These are phyloP conservation scores for Silene uniflora DNA, from an alignment of 148 eudicot species.

Conservation along the genomic window DNA sequence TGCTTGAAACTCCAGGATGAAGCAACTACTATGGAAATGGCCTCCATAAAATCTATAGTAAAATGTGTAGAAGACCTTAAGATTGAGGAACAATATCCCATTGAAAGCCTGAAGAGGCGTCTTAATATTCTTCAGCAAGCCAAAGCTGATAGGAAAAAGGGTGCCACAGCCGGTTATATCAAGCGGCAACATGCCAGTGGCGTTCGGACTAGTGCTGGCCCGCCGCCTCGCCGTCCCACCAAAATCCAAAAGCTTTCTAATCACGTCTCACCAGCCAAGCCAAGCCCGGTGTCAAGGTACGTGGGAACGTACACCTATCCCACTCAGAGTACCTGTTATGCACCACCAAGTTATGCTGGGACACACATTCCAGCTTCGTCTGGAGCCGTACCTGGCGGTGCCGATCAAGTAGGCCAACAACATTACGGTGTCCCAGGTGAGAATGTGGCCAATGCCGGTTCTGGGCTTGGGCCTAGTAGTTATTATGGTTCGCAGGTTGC, in stretches of 20 bases:
- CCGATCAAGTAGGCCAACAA: background rate
- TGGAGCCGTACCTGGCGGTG: background rate
- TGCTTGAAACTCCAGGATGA: conserved; percentile 37
- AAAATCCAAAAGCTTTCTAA: conserved; percentile 36
- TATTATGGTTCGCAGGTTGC: background rate
- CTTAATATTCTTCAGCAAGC: conserved; percentile 39
- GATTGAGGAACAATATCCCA: conserved; percentile 39
- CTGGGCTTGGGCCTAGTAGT: background rate
- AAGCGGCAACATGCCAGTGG: conserved; percentile 31
- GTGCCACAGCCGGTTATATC: conserved; percentile 25
- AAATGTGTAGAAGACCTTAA: conserved; percentile 60
- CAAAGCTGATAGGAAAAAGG: conserved; percentile 40
- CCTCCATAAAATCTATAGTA: conserved; percentile 34
- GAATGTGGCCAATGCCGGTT: conserved; percentile 4
- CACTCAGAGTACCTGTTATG: conserved; percentile 22
- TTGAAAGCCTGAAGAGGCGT: conserved; percentile 37
- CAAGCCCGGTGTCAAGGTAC: conserved; percentile 31
- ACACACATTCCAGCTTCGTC: conserved; percentile 2
- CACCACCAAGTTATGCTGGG: conserved; percentile 26
- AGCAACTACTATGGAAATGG: conserved; percentile 37
- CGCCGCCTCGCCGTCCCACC: conserved; percentile 30
- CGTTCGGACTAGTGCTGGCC: conserved; percentile 15
- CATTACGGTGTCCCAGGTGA: conserved; percentile 20
- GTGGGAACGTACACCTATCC: conserved; percentile 32
- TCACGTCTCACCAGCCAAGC: conserved; percentile 18